Percentiles rank a stretch among this genome's conserved stretches.
Conservation (phyloP, 208 protist genomes). For the Trypanosoma caninum region DNA sequence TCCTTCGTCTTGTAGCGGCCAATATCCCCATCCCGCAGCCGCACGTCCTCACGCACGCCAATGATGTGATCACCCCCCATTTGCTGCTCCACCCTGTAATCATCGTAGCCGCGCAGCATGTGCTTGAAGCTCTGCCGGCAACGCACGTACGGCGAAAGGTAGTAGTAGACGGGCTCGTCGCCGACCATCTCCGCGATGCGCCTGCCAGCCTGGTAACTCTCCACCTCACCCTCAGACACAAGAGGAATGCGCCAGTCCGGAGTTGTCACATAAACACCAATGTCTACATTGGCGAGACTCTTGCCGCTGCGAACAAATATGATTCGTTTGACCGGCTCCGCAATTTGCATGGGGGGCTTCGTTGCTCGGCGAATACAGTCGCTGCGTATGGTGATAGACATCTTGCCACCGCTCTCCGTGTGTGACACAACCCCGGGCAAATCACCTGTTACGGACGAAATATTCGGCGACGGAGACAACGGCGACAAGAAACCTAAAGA, state of each 20-base stretch:
- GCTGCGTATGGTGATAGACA: constrained; percentile 74
- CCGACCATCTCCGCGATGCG: constrained; percentile 69
- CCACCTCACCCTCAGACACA: constrained; percentile 57
- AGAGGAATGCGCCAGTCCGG: constrained; percentile 91
- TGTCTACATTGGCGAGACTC: constrained; percentile 73
- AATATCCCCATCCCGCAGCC: constrained; percentile 91
- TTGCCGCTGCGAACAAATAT: constrained; percentile 84
- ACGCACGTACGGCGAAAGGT: constrained; percentile 89
- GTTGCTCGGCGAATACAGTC: constrained; percentile 3
- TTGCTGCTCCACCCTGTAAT: constrained; percentile 20
- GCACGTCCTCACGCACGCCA: constrained; percentile 87
- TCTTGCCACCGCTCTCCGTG: constrained; percentile 3
- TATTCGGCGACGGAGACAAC: too few relatives aligned
- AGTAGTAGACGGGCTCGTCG: constrained; percentile 83
- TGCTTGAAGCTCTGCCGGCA: constrained; percentile 73
- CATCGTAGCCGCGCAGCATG: constrained; percentile 74
- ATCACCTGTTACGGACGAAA: too few relatives aligned
- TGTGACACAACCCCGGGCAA: constrained; percentile 2
- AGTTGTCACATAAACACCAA: constrained; percentile 56
- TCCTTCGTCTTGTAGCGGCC: constrained; percentile 82
- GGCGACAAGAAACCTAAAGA: too few relatives aligned
- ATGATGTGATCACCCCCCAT: constrained; percentile 53
- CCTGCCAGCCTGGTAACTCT: constrained; percentile 62
- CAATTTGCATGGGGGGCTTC: constrained; percentile 23
- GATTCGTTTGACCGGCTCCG: constrained; percentile 86